Evolutionary conservation across 2,329 filamentous ascomycete genomes (phyloP).

Genomic region (Polytolypa hystricis): DNA sequence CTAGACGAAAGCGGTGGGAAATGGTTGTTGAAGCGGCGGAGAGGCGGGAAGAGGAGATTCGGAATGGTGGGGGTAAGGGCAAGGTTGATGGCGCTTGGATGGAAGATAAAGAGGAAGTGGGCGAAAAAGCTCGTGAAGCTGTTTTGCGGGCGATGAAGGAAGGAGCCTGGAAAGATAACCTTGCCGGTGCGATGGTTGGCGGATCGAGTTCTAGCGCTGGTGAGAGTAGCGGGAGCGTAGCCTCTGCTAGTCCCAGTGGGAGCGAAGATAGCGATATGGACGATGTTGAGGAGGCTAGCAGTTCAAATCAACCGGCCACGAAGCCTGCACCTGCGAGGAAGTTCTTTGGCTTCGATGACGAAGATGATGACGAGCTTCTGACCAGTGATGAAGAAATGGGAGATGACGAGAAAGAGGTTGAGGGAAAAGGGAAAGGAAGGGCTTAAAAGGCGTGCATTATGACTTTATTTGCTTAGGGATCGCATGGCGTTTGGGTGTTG

Average conservation of each 20-base stretch:
- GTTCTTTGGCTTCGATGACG: conserved; percentile 39
- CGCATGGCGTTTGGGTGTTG: no score
- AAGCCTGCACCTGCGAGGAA: conserved; percentile 22
- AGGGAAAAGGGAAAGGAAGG: conserved; percentile 27
- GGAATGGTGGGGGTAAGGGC: conserved; percentile 52
- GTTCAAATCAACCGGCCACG: conserved; percentile 16
- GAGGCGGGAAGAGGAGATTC: conserved; percentile 70
- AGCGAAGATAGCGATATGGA: conserved; percentile 30
- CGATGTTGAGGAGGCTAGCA: conserved; percentile 18
- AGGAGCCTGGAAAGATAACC: conserved; percentile 33
- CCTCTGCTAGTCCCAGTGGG: conserved; percentile 20
- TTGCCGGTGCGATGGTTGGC: conserved; percentile 26
- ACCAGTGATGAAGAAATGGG: conserved; percentile 34
- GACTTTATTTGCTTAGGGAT: no score
- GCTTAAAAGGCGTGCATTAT: conserved; percentile 16
- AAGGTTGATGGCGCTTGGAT: conserved; percentile 82
- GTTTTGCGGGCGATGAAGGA: conserved; percentile 63
- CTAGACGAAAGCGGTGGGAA: conserved; percentile 70
- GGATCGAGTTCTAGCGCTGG: conserved; percentile 28
- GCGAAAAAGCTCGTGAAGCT: conserved; percentile 70
- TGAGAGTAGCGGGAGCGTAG: conserved; percentile 23
- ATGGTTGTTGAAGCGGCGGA: conserved; percentile 79
- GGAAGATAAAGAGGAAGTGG: conserved; percentile 84
- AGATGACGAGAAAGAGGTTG: conserved; percentile 16
- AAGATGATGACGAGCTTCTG: conserved; percentile 30